phyloP scores from a whole-genome alignment of 371 early-diverging fungal genomes.

The Mortierella sp. region DNA sequence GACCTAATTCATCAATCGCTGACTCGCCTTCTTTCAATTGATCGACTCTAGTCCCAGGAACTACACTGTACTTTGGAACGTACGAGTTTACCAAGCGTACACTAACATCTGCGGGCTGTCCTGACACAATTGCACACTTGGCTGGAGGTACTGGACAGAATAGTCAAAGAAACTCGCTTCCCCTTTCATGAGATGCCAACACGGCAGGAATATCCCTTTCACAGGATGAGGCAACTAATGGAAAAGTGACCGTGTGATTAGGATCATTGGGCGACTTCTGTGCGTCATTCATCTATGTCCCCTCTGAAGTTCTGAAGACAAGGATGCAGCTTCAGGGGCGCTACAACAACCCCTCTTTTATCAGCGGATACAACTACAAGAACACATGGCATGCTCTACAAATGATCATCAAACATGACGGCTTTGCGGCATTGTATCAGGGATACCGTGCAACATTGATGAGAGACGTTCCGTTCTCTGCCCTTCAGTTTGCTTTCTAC shows the following conservation, averaged over 20 bases:
- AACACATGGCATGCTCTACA: conserved; percentile 77
- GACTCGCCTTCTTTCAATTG: not conserved
- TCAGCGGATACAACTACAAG: conserved; percentile 80
- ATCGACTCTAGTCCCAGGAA: conserved; percentile 64
- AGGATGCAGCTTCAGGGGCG: conserved; percentile 85
- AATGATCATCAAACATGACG: conserved; percentile 76
- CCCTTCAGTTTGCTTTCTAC: conserved; percentile 78
- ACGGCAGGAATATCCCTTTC: too few species aligned
- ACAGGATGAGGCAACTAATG: too few species aligned
- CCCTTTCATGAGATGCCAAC: too few species aligned
- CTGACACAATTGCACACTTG: conserved; percentile 73
- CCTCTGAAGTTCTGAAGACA: conserved; percentile 84
- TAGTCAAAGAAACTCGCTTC: not conserved
- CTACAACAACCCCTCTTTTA: conserved; percentile 81
- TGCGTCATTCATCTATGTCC: conserved; percentile 82
- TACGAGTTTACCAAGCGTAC: conserved; percentile 80
- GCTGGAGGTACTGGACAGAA: conserved; percentile 61
- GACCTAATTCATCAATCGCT: too few species aligned
- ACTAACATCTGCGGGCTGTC: conserved; percentile 64
- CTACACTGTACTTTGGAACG: conserved; percentile 78
- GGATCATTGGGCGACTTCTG: conserved; percentile 76
- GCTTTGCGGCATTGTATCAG: conserved; percentile 70
- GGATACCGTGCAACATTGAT: conserved; percentile 75
- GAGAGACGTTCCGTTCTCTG: conserved; percentile 79
- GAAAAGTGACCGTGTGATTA: not conserved